Evolutionary conservation across 345 rosid genomes (phyloP), one percentile per base, ranked within the genome.

Genomic region (Combretum micranthum): DNA sequence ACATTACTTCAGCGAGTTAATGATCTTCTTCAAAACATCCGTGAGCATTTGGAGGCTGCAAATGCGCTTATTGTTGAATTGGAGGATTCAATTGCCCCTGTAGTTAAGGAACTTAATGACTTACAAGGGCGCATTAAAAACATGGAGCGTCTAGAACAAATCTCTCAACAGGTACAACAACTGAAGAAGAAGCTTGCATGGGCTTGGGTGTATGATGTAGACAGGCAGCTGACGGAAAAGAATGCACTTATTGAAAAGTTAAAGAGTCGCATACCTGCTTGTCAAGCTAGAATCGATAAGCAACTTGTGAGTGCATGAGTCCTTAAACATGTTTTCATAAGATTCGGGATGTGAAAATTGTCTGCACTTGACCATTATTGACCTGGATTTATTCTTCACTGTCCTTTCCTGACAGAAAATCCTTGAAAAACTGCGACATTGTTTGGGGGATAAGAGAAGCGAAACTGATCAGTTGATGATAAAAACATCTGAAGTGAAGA

Each of bases 1-100:
- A 84, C 99, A 18, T 91, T 89, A 68, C 99, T 93, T 68, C 97
- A 93, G 71, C 93, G 83, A 82, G 97, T 93, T 39, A 76, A 77
- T 73, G 99, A 93, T 71, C 93, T 89, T 62, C 75, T 93, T 45
- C 77, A 77, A 77, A 77, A 75, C 68, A 85, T 83, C 47, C 56
- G 53, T n/a, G 82, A 82, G 48, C 73, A 77, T 58, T 71, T 93
- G 81, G 66, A 58, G 44, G 61, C 77, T 37, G 89, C 94, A 20
- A 74, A 72, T 61, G 82, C 73, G 1, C 72, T 80, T 72, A 78
- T 93, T 45, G 82, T 67, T 47, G 96, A 86, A 56, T 52, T 86
- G 78, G 96, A 85, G 73, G 69, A 64, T 23, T 62, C 77, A n/a
- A 88, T 93, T 64, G 81, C 64, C 64, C 99, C 99, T 44, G 73